Evolutionary conservation across 495 filamentous ascomycete genomes (phyloP), one percentile per base, ranked within the genome.

Genomic region (Podospora anserina): DNA sequence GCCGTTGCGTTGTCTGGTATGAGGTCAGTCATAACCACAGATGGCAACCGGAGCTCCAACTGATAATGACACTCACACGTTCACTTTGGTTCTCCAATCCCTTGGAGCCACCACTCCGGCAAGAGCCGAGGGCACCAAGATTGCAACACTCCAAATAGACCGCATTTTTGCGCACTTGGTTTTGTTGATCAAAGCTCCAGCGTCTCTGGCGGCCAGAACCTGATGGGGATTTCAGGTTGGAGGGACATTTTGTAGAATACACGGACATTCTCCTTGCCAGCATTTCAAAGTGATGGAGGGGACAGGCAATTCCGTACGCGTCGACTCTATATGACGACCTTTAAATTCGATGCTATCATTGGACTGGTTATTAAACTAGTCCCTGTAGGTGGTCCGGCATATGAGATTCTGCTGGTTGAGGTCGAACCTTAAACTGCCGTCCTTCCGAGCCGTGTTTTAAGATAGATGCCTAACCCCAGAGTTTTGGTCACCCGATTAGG

Each of bases 91-190:
- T 66, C 49, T 63, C 68, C 70, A 81, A 61, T 69, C 72, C 34
- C 55, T 19, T n/a, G n/a, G n/a, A 15, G 66, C 73, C 67, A 32
- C 65, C n/a, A 66, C 75, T 67, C 76, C 78, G 63, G 67, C 66
- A 34, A 81, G 74, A 72, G 79, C 70, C 60, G 74, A 69, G 67
- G 78, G 73, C n/a, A 58, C 3, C 71, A 81, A 63, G 61, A 80
- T 63, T 34, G 19, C 64, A 78, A 65, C 58, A 70, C 73, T 70
- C 71, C 70, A 72, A 61, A 72, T 71, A 39, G 75, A 70, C 73
- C 71, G 67, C 79, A 79, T 81, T 59, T 6, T 68, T 77, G 70
- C 13, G 13, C 6, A 58, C 4, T 32, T 32, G 9, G 6, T 11
- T 13, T 49, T 49, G 39, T 49, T 49, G 39, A 49, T 5, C 5